Base-by-base conservation (phyloP, 2,329 filamentous ascomycete species). In the Cordyceps farinosa region DNA sequence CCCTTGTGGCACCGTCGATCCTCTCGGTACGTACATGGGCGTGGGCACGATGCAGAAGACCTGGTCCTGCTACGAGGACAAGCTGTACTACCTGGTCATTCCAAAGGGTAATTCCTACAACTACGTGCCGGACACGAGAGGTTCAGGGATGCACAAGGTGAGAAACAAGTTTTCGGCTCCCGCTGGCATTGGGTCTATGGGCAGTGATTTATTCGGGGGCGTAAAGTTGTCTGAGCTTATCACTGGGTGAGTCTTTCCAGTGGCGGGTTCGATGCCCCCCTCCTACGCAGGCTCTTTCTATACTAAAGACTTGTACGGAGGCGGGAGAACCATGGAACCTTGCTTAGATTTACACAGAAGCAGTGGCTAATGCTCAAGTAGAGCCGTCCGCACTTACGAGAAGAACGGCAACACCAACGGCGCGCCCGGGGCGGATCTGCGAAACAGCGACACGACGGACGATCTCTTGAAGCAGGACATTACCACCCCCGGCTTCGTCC, bases 61-160 rank as follows among this genome's bases (percentile, higher is more conserved):
- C 22, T 22, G 66, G 63, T 10, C 53, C 64, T 76, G 74, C 65
- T 61, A 66, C 63, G 57, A 74, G 42, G 30, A 57, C 17, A 47
- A 11, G 29, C 36, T 10, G 29, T 57, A 57, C n/a, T 17, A 30
- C 8, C 42, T 57, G 42, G 54, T 17, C 11, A 36, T 15, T 30
- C 40, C 42, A 8, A 17, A 47, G 2, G 54, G 11, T 2, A n/a
- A 56, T 10, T 38, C 40, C 32, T 60, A 38, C 47, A 29, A 51
- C 22, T 5, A 61, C 17, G 48, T 52, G 3, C 45, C 34, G 10
- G 44, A 53, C 34, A 60, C 30, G 30, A 45, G 15, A 27, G 54
- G 30, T 61, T 61, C 32, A 34, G 58, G 58, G 11, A n/a, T 61
- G n/a, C 38, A 53, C n/a, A 27, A 40, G 36, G n/a, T 61, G 3